Evolutionary conservation across 2,329 filamentous ascomycete species (phyloP).

Genomic region (Cladosporium cucumerinum): DNA sequence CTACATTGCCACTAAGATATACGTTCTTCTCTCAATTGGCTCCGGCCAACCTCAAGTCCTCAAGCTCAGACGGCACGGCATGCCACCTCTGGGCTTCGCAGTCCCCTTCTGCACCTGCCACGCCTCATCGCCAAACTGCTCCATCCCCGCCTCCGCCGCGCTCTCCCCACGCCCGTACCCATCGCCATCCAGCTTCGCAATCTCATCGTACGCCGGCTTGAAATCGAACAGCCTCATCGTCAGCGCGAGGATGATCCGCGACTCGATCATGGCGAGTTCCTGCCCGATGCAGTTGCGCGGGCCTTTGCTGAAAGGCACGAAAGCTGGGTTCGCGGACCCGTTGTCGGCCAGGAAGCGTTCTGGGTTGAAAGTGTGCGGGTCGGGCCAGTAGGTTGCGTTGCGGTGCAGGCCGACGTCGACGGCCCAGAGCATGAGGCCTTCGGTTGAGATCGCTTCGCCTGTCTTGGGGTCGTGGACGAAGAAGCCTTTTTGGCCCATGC

Average conservation of each 20-base stretch:
- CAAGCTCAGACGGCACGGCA: slow-evolving; percentile 33
- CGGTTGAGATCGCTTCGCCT: slow-evolving; percentile 43
- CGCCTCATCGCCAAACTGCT: slow-evolving; percentile 33
- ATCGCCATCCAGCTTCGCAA: slow-evolving; percentile 35
- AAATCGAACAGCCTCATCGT: slow-evolving; percentile 52
- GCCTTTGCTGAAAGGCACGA: slow-evolving; percentile 55
- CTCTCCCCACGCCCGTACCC: slow-evolving; percentile 26
- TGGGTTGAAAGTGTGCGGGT: slow-evolving; percentile 44
- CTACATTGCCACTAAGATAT: neutral
- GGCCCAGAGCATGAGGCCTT: slow-evolving; percentile 43
- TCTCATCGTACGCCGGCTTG: slow-evolving; percentile 38
- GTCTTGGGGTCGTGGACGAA: slow-evolving; percentile 44
- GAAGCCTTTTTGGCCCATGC: slow-evolving; percentile 34
- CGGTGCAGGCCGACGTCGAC: slow-evolving; percentile 40
- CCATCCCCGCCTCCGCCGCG: slow-evolving; percentile 23
- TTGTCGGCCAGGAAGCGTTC: slow-evolving; percentile 45
- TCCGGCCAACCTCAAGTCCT: slow-evolving; percentile 1
- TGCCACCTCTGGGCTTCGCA: slow-evolving; percentile 35
- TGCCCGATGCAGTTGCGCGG: slow-evolving; percentile 57
- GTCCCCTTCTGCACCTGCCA: slow-evolving; percentile 36
- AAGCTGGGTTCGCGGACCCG: slow-evolving; percentile 46
- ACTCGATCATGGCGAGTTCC: slow-evolving; percentile 53
- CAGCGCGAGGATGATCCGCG: slow-evolving; percentile 50
- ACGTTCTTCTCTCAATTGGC: neutral
- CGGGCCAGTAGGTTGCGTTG: slow-evolving; percentile 38